Percentiles rank a stretch among this genome's conserved stretches.
Evolutionary conservation across 495 filamentous ascomycete genomes (phyloP).

Genomic region (Penicillium antarcticum): DNA sequence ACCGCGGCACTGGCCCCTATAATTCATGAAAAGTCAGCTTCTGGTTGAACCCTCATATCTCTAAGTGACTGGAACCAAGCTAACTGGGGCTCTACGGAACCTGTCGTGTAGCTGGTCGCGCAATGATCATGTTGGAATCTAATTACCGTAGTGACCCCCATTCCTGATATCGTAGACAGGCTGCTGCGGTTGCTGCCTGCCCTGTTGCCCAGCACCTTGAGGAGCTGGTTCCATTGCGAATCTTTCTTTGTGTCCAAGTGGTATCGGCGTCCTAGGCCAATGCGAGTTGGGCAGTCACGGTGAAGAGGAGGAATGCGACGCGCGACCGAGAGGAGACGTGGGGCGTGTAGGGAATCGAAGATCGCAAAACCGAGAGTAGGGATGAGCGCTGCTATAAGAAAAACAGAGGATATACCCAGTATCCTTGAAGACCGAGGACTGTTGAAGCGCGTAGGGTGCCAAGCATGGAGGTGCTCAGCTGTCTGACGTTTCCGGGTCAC

Average conservation of each 20-base stretch:
- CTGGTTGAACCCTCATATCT: not conserved
- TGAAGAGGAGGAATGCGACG: conserved; percentile 1
- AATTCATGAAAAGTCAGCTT: conserved; percentile 13
- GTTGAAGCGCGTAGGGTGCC: conserved; percentile 11
- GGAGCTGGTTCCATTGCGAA: conserved; percentile 55
- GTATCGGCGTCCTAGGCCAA: not conserved
- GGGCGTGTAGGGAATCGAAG: not conserved
- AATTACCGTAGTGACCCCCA: conserved; percentile 84
- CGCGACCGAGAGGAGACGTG: not conserved
- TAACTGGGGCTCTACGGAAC: not conserved
- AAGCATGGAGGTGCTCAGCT: conserved; percentile 19
- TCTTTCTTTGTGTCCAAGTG: conserved; percentile 7
- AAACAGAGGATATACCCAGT: not conserved
- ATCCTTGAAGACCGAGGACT: not conserved
- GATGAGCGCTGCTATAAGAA: not conserved
- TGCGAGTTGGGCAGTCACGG: conserved; percentile 1
- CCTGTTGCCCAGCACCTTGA: conserved; percentile 53
- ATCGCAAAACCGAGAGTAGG: not conserved
- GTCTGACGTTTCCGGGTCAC: conserved; percentile 20
- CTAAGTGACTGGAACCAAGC: not conserved
- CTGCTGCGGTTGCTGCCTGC: conserved; percentile 47
- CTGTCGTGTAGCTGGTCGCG: not conserved
- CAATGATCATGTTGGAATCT: not conserved
- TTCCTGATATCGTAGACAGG: conserved; percentile 73
- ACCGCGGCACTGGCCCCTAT: conserved; percentile 79